Base-by-base conservation (phyloP, 495 filamentous ascomycete genomes). In the Chlorociboria aeruginascens region DNA sequence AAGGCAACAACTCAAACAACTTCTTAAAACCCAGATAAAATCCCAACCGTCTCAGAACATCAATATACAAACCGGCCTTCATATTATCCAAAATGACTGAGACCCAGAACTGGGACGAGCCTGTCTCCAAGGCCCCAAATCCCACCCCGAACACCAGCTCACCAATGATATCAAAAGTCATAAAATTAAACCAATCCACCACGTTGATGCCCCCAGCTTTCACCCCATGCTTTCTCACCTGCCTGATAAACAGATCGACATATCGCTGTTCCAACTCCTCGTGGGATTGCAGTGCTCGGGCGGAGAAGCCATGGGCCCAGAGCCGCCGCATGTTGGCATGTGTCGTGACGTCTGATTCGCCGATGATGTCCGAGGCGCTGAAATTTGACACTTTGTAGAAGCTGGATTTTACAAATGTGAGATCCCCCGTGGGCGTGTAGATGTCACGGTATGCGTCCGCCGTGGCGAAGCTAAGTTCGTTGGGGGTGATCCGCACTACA, bases 301-400 rank as follows among this genome's bases (percentile, higher is more conserved):
- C 76, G 3, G 69, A 73, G 50, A 81, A 79, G 1, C 66, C 76
- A 47, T 74, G 72, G 0, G 71, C 63, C 48, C 79, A 59, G 16
- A 66, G 66, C 6, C 73, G 53, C 3, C 76, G 64, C 14, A 74
- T 45, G 29, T 52, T 42, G 1, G 48, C 55, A 43, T 79, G 75
- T 43, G 69, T 13, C 14, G 33, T 39, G 13, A 9, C 14, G 28
- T 36, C 34, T 0, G 45, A 37, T 6, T 25, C 11, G 0, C 45
- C 41, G 29, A 41, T 49, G 8, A 44, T 25, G 20, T 42, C 31
- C 13, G 29, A 36, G 29, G 13, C 20, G 35, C 43, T 13, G n/a
- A 32, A 32, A 10, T 12, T 43, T 14, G 30, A 14, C 29, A 37
- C 36, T 31, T 20, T 39, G 8, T 37, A 14, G 9, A 10, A 41